Evolutionary conservation across 164 flowering plant genomes (phyloP), one percentile per base, ranked within the genome.

Genomic region (Aristolochia californica): DNA sequence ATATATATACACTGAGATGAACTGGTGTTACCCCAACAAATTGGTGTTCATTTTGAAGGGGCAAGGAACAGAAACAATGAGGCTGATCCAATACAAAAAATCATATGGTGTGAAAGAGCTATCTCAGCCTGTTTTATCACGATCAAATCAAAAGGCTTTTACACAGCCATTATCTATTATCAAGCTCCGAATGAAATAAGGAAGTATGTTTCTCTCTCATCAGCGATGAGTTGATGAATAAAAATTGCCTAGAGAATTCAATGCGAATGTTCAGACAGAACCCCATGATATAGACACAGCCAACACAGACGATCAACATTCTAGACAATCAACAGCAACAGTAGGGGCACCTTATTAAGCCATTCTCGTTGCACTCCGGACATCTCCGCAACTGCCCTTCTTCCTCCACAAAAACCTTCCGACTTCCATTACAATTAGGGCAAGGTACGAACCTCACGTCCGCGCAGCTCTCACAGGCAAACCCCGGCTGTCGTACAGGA

Each of bases 391-490:
- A 34, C 51, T 45, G 68, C 14, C 70, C 83, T 34, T 78, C 84
- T 0, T 83, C 91, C 43, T 83, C 90, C 8, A 66, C 75, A 62
- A 78, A 94, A n/a, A 90, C 63, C 76, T 88, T 94, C 34, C 83
- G 59, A 65, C 97, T 87, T 1, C 99, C 99, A 68, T 62, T 74
- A 54, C 99, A 94, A 55, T 72, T 74, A 14, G 63, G 59, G 66
- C 99, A 94, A 5, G 86, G 95, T 52, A 90, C 58, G 60, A 94
- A 94, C 75, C 96, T 79, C 5, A 78, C 93, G 68, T 82, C 97
- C 34, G 95, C 99, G 70, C 99, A 94, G 13, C 62, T 66, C 52
- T 75, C 74, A 53, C 99, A 90, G 23, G 74, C 81, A 49, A 61
- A 63, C 20, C 72, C 71, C 0, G 61, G 57, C 56, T 74, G 79